Base-by-base conservation (phyloP, 179 eudicot genomes). In the Beta corolliflora region DNA sequence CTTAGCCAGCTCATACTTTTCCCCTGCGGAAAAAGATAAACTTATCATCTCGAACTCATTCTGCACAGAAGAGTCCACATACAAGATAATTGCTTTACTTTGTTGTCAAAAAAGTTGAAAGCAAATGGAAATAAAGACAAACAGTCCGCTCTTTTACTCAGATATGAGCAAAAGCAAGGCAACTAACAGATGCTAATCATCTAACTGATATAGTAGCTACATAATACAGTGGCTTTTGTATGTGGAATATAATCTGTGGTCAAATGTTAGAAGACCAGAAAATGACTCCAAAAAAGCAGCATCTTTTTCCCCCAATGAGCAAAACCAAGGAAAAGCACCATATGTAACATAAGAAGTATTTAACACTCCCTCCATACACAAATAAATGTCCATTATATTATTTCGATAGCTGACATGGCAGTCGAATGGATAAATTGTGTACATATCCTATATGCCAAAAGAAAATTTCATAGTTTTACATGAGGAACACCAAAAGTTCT, bases 1-100 rank as follows among this genome's bases (percentile, higher is more conserved):
- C 85, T 86, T 90, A 81, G 96, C 99, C 81, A 92, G 84, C 69
- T 87, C 91, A 88, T 92, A 96, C 83, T 96, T 96, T 83, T 96
- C 98, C 73, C 99, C 99, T 96, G 90, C 44, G 9, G 56, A 79
- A 82, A 70, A 12, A 19, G 21, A 68, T 45, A 73, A 10, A n/a
- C 31, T 45, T 45, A n/a, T 58, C 71, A 83, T 52, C 54, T 8
- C 21, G 18, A 79, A 12, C 52, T 45, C 29, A 55, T 31, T 60
- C 11, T 45, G 29, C 29, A 41, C 29, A 25, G 29, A 25, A 25
- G 44, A 53, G n/a, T 23, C 25, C 45, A 68, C 13, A 7, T 23
- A 66, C 56, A 56, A 55, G 9, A 70, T 41, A 41, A 25, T 25
- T 25, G 29, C 29, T 25, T 25, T 44, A 36, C 11, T 36, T n/a